A percentile compares a stretch with the other conserved stretches of the same genome.
Conservation (phyloP, 106 monocot genomes). For the Amphibolis antarctica region DNA sequence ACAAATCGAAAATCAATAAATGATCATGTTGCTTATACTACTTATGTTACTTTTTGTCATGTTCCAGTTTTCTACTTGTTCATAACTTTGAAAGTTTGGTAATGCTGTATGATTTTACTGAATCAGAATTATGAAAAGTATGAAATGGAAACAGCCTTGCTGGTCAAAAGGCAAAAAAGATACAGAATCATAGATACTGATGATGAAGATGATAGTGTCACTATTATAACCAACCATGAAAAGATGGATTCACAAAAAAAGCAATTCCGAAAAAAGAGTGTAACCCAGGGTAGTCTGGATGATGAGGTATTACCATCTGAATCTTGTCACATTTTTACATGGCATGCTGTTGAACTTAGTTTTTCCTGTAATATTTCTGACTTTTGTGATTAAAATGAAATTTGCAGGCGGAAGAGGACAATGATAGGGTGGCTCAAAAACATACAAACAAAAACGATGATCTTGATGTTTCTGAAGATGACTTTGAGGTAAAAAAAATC, state of each 20-base stretch:
- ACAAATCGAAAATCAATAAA: too few species aligned
- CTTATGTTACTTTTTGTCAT: neutral
- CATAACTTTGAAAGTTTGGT: neutral
- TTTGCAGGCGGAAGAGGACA: conserved; percentile 20
- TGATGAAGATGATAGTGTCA: conserved; percentile 38
- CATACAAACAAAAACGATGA: conserved; percentile 14
- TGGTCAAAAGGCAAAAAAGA: conserved; percentile 60
- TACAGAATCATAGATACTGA: conserved; percentile 71
- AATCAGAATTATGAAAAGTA: conserved; percentile 47
- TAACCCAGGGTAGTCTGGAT: conserved; percentile 37
- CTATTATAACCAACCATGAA: conserved; percentile 10
- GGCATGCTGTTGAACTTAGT: conserved; percentile 8
- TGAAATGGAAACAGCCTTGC: conserved; percentile 55
- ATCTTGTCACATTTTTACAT: conserved; percentile 1
- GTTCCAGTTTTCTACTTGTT: neutral
- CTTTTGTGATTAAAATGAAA: conserved; percentile 14
- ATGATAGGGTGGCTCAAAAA: conserved; percentile 17
- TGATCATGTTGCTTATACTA: neutral
- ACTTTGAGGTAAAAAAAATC: conserved; percentile 31
- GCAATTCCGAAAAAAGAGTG: conserved; percentile 56
- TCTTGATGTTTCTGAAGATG: conserved; percentile 28
- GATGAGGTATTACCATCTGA: conserved; percentile 26
- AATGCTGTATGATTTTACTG: neutral
- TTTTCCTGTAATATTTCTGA: conserved; percentile 14
- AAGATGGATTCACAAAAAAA: conserved; percentile 29